Conservation (phyloP, 73 alveolate species). For the Paramecium biaurelia region DNA sequence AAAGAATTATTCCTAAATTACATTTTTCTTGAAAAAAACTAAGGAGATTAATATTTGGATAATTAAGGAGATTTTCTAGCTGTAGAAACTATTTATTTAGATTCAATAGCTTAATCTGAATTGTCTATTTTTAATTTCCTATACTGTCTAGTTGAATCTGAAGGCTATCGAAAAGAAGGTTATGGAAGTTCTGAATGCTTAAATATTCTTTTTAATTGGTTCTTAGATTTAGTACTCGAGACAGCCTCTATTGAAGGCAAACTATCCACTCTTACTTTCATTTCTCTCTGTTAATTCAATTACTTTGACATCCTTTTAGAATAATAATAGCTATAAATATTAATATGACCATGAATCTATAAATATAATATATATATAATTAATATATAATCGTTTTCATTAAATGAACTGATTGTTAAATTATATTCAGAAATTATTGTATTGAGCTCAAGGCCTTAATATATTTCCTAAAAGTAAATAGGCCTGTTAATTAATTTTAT, state of each 20-base stretch:
- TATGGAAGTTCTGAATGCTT: not conserved
- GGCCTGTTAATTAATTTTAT: too few relatives aligned
- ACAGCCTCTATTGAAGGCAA: not conserved
- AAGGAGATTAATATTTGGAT: not conserved
- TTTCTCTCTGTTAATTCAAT: not conserved
- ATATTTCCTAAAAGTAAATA: too few relatives aligned
- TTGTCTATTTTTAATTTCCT: not conserved
- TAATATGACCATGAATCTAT: not conserved
- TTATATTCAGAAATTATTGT: not conserved
- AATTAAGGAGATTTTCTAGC: not conserved
- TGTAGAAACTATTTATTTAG: not conserved
- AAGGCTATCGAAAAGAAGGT: too few relatives aligned
- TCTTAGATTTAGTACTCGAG: not conserved
- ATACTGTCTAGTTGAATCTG: not conserved
- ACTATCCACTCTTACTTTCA: not conserved
- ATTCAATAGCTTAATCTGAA: not conserved
- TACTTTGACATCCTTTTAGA: not conserved
- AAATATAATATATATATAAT: not conserved
- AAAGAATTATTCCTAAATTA: not conserved
- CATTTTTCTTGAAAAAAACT: not conserved
- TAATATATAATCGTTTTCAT: not conserved
- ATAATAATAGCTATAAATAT: not conserved
- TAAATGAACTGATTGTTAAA: not conserved
- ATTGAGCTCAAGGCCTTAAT: too few relatives aligned
- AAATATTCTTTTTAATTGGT: slow-evolving; percentile 5